Base-by-base conservation (phyloP, 352 stramenopile species). In the Thalassiosira allenii region DNA sequence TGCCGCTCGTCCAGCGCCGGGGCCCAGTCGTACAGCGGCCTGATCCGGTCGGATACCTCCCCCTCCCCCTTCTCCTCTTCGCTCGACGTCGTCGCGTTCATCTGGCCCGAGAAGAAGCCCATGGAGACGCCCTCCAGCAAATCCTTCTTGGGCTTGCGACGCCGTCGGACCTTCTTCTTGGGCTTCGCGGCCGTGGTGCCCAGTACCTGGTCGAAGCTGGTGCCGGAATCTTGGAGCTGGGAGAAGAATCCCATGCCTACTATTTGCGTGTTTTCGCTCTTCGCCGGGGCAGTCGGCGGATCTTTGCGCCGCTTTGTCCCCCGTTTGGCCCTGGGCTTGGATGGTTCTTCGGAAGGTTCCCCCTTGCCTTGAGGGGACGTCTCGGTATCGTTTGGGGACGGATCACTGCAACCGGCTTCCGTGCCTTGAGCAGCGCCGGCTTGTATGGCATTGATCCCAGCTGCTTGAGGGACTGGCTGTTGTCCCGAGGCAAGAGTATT, bases 221-320 rank as follows among this genome's bases (percentile, higher is more conserved):
- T 6, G 3, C 53, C 53, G 5, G 6, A 37, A 6, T 62, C 53
- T 62, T 62, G 22, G 53, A 62, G 53, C 34, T 62, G 53, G 3
- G 53, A 62, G 17, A 62, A 62, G 17, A 62, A 62, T 62, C 53
- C 53, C 53, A 62, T 62, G n/a, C 53, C 53, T 14, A 62, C 53
- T n/a, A 62, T 14, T 44, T 44, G 37, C 37, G 37, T 44, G 37
- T 44, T 44, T 44, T n/a, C n/a, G n/a, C n/a, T n/a, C n/a, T n/a
- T n/a, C n/a, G n/a, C n/a, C n/a, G n/a, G n/a, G n/a, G n/a, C n/a
- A n/a, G n/a, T n/a, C n/a, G n/a, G n/a, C n/a, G n/a, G n/a, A n/a
- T n/a, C n/a, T n/a, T n/a, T n/a, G n/a, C n/a, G n/a, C n/a, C n/a
- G n/a, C n/a, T n/a, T n/a, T n/a, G n/a, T n/a, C n/a, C n/a, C n/a